Evolutionary conservation across 176 grass and related monocot species (phyloP).

Genomic region (Oropetium thomaeum): DNA sequence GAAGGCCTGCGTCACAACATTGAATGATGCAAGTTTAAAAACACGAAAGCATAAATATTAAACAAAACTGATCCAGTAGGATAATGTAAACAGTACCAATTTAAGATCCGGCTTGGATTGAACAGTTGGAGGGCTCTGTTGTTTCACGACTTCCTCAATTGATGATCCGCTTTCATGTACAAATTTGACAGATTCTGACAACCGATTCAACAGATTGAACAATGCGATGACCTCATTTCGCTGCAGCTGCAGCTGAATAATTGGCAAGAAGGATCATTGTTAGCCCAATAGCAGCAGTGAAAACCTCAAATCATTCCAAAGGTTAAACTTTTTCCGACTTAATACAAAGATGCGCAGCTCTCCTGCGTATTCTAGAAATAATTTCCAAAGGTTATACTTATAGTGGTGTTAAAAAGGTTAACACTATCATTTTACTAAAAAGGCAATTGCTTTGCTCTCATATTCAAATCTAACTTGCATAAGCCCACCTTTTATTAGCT

Average conservation of each 20-base stretch:
- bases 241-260: conserved; percentile 83
- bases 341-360: too few relatives aligned
- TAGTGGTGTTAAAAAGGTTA: background rate
- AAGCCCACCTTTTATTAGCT: background rate
- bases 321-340: too few relatives aligned
- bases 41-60: background rate
- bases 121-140: conserved; percentile 35
- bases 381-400: background rate
- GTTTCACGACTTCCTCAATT: conserved; percentile 56
- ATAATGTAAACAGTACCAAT: background rate
- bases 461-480: background rate
- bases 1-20: conserved; percentile 12
- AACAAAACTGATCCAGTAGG: background rate
- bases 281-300: background rate
- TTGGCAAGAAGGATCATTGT: conserved; percentile 17
- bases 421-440: background rate
- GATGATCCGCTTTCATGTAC: conserved; percentile 70
- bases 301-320: background rate
- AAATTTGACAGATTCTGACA: conserved; percentile 93
- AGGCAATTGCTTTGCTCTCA: background rate
- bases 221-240: conserved; percentile 92
- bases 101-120: conserved; percentile 34
- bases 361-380: too few relatives aligned
- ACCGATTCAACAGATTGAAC: conserved; percentile 85
- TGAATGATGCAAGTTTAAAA: conserved; percentile 2